These are phyloP conservation scores for Lycium ferocissimum DNA, from an alignment of 257 asterid species.

Conservation along the genomic window DNA sequence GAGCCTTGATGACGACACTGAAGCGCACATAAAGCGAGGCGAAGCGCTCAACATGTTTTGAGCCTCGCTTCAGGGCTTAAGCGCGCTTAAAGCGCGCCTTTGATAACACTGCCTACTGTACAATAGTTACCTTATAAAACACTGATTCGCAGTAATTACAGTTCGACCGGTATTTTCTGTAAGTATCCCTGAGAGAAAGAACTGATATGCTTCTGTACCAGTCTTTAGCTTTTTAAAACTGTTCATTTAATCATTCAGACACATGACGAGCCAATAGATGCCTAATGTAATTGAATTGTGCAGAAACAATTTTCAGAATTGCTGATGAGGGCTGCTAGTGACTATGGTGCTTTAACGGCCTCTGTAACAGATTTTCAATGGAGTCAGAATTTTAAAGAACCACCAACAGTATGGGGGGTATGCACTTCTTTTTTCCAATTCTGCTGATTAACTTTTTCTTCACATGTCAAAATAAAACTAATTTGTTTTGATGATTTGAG, in stretches of 20 bases:
- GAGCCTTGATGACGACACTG: no score
- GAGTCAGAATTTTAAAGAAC: constrained; percentile 96
- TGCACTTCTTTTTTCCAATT: constrained; percentile 34
- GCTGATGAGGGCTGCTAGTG: constrained; percentile 97
- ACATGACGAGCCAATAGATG: not conserved
- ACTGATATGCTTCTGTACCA: not conserved
- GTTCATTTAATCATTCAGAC: not conserved
- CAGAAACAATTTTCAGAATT: constrained; percentile 99
- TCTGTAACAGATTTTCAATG: constrained; percentile 94
- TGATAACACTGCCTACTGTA: no score
- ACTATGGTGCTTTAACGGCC: constrained; percentile 93
- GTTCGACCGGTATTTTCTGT: not conserved
- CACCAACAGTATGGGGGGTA: constrained; percentile 98
- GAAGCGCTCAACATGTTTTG: no score
- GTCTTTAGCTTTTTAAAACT: not conserved
- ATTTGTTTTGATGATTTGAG: constrained; percentile 1
- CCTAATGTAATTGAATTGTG: not conserved
- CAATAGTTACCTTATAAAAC: not conserved
- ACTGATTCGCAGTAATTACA: not conserved
- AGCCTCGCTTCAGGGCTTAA: no score
- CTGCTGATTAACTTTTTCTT: not conserved
- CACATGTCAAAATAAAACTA: not conserved
- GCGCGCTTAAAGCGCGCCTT: no score
- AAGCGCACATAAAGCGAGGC: no score
- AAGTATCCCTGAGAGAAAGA: not conserved